Conservation (phyloP, 345 rosid genomes). For the Citropsis articulata region DNA sequence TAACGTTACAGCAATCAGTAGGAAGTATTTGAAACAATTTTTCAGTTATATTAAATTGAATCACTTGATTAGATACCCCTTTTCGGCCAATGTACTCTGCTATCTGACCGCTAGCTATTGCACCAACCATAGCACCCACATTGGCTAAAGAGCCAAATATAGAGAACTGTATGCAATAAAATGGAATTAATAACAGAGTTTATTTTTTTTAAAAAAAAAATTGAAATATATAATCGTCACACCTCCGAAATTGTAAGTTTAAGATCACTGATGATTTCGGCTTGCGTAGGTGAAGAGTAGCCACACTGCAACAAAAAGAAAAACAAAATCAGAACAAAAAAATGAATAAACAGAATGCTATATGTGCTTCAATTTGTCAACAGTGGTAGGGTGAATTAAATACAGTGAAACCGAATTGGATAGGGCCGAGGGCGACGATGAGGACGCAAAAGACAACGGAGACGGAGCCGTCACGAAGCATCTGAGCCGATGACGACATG, state of each 20-base stretch:
- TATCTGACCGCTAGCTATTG: conserved; percentile 72
- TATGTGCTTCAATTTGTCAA: not conserved
- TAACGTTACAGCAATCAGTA: not conserved
- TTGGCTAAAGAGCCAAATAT: conserved; percentile 67
- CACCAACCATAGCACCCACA: conserved; percentile 82
- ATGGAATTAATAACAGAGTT: not conserved
- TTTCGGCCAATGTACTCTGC: conserved; percentile 73
- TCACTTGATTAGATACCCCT: conserved; percentile 45
- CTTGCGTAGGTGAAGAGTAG: conserved; percentile 70
- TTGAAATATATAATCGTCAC: not conserved
- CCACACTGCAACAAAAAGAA: conserved; percentile 40
- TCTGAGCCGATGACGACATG: conserved; percentile 48
- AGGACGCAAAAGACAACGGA: conserved; percentile 72
- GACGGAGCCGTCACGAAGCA: conserved; percentile 60
- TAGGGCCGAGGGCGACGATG: conserved; percentile 67
- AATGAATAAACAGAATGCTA: not conserved
- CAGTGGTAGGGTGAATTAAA: not conserved
- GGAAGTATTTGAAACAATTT: not conserved
- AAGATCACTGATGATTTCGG: conserved; percentile 49
- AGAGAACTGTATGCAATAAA: conserved; percentile 41
- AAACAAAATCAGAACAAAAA: conserved; percentile 2
- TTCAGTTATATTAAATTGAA: not conserved
- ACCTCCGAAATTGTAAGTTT: conserved; percentile 61
- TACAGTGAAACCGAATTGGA: conserved; percentile 80
- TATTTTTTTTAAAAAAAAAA: not conserved